These are phyloP conservation scores for Erigeron philadelphicus DNA, from an alignment of 140 eudicot genomes.

Conservation along the genomic window DNA sequence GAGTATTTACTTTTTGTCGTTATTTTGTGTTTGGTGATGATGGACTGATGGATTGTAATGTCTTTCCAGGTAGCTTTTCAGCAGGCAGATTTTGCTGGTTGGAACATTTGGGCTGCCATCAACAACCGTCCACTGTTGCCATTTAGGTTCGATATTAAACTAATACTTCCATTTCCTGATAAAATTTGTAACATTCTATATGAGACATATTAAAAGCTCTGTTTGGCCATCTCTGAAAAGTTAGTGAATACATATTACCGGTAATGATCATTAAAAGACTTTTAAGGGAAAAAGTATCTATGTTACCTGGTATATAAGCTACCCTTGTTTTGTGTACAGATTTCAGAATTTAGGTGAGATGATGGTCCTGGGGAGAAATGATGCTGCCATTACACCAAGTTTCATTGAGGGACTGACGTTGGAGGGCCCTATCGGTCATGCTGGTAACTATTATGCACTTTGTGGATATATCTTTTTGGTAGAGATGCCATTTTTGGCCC, in stretches of 20 bases:
- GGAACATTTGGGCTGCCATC: slow-evolving; percentile 99
- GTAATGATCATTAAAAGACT: background rate
- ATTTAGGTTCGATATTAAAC: slow-evolving; percentile 54
- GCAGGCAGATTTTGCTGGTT: slow-evolving; percentile 97
- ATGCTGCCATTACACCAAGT: slow-evolving; percentile 91
- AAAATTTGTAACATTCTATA: background rate
- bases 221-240: slow-evolving; percentile 9
- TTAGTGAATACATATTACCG: background rate
- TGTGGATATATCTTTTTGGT: slow-evolving; percentile 5
- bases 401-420: slow-evolving; percentile 78
- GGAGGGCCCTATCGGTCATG: slow-evolving; percentile 90
- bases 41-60: slow-evolving; percentile 10
- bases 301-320: background rate
- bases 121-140: slow-evolving; percentile 85
- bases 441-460: slow-evolving; percentile 39
- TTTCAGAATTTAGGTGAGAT: slow-evolving; percentile 98
- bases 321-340: slow-evolving; percentile 39
- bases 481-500: background rate
- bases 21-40: slow-evolving; percentile 10
- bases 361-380: slow-evolving; percentile 92
- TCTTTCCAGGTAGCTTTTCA: slow-evolving; percentile 84
- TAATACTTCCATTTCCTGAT: background rate
- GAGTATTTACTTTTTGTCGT: background rate
- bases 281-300: background rate
- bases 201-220: background rate